Base-by-base conservation (phyloP, 345 rosid genomes). In the Stellera chamaejasme region DNA sequence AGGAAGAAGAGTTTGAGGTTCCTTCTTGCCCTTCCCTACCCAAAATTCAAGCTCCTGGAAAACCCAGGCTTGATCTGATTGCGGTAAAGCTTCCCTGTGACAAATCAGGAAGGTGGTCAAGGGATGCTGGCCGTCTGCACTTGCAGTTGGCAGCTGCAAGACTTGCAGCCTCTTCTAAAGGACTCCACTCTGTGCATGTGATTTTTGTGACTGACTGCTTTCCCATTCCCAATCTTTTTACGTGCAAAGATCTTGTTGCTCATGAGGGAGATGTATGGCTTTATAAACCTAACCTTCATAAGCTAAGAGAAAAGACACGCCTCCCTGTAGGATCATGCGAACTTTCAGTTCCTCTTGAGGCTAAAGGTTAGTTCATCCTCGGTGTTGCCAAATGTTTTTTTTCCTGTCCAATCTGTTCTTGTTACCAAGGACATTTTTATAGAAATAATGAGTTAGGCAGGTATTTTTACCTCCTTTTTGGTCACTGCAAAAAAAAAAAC, bases 281-380 rank as follows among this genome's bases (percentile, higher is more conserved):
- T 10, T 90, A 85, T 66, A 75, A 83, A 46, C 96, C 96, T 11
- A 63, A 81, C 62, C 80, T 71, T 43, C 68, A 78, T 70, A 63
- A 42, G 45, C 56, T 87, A 74, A 80, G 97, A 56, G 80, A 80
- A 64, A 82, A 79, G 81, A 25, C 75, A 50, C 79, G 62, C 42
- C 94, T 90, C 41, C 97, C 94, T 10, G 73, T 78, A 11, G 97
- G 97, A 32, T 90, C 97, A 9, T 90, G 97, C 64, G 97, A 81
- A 68, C 94, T 87, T 26, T 70, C 94, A 10, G 94, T 80, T 65
- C 94, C 97, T 67, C 84, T 85, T 39, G 73, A 77, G 61, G 87
- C 90, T 54, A 84, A 85, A 81, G 96, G 97, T 87, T 19, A 57
- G 77, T 57, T 60, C 62, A 54, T 45, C 66, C 52, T 53, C 58